Evolutionary conservation across 768 basidiomycete species (phyloP), one percentile per base, ranked within the genome.

Genomic region (Macrocybe gigantea): DNA sequence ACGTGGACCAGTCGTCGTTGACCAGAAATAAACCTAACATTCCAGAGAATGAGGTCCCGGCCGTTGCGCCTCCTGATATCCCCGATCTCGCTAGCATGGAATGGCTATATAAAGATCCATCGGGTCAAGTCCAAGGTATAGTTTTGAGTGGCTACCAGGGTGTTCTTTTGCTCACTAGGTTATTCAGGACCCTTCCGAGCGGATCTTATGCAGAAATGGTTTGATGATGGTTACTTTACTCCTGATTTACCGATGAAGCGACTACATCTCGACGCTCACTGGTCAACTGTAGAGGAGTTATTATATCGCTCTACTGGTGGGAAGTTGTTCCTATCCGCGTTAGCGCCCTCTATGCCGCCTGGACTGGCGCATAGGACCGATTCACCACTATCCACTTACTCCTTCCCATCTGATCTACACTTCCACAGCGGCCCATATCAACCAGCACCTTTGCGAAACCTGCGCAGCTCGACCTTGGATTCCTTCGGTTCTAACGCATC

Each of bases 81-180:
- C 52, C 64, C 39, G 85, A 86, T 67, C 70, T 78, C 32, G 72
- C 76, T 30, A 74, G 65, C 53, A 65, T 93, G 14, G 82, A 90
- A 61, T 97, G 93, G 93, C 87, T 83, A 15, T 97, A 97, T 64
- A 79, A 92, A 43, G 93, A 97, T 61, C 93, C 92, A 13, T 80
- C 87, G 55, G 92, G 93, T n/a, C 80, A 86, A 50, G 70, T 94
- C 37, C 93, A 97, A 80, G 93, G 93, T 91, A 56, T 54, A 67
- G 55, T 5, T 36, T 14, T 41, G 30, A 6, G 31, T 48, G 5
- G n/a, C 7, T 36, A 44, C 45, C 14, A 10, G 15, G 41, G 9
- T 34, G 13, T 45, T 36, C n/a, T 13, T 38, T 46, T 36, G 10
- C 38, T 42, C 38, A 53, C 8, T 52, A 41, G 48, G 43, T 37